phyloP scores from a whole-genome alignment of 2,329 filamentous ascomycete species.

The Pleomassaria siparia region DNA sequence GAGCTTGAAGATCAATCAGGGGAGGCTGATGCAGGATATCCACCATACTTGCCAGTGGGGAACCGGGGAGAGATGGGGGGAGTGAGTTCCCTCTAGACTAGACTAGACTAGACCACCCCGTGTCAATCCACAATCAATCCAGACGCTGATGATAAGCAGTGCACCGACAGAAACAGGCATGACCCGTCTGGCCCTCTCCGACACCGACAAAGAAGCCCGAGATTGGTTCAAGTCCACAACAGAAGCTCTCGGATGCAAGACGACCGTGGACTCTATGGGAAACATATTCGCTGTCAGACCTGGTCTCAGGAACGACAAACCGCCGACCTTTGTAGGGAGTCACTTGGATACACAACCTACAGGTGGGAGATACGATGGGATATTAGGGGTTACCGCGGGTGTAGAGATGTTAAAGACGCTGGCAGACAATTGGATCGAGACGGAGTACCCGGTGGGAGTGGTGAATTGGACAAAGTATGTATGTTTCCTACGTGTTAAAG shows the following conservation, averaged over 20 bases:
- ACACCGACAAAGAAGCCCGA: constrained; percentile 69
- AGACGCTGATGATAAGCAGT: too few relatives aligned
- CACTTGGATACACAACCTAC: constrained; percentile 61
- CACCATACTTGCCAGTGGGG: constrained; percentile 70
- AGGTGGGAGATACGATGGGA: constrained; percentile 74
- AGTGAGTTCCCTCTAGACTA: too few relatives aligned
- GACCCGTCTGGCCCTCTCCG: constrained; percentile 70
- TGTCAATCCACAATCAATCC: too few relatives aligned
- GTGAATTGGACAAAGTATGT: constrained; percentile 75
- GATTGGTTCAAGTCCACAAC: constrained; percentile 74
- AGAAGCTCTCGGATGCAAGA: constrained; percentile 63
- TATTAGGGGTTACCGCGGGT: constrained; percentile 71
- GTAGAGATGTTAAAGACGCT: constrained; percentile 72
- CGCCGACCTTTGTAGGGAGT: constrained; percentile 69
- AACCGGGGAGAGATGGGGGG: constrained; percentile 66
- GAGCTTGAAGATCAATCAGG: constrained; percentile 59
- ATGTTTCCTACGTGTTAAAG: not conserved
- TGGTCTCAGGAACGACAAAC: constrained; percentile 56
- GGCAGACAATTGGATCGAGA: constrained; percentile 67
- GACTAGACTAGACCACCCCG: too few relatives aligned
- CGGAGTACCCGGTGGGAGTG: constrained; percentile 70
- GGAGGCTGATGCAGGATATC: constrained; percentile 63
- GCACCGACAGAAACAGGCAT: constrained; percentile 70
- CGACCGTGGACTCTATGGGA: constrained; percentile 73
- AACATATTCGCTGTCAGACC: constrained; percentile 76